A percentile compares a stretch with the other conserved stretches of the same genome.
phyloP scores from a whole-genome alignment of 768 basidiomycete species.

The Termitomyces heimii region DNA sequence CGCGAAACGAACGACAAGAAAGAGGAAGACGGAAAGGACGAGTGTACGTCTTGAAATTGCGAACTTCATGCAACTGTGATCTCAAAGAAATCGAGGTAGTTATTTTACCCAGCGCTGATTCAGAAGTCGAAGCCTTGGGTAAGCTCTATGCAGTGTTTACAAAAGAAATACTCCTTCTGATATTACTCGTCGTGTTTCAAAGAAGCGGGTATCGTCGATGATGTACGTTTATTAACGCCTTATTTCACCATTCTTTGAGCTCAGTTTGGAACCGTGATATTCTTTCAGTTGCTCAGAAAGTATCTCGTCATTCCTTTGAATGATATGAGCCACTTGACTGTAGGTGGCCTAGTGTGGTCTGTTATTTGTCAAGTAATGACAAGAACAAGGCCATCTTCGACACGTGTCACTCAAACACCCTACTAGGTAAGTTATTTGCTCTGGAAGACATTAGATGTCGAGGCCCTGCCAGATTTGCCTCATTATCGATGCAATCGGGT shows the following conservation, averaged over 20 bases:
- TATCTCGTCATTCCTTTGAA: background rate
- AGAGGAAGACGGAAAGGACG: background rate
- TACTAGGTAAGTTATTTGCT: background rate
- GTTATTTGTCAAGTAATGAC: background rate
- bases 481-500: constrained; percentile 4
- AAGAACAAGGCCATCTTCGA: background rate
- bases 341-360: background rate
- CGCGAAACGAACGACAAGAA: background rate
- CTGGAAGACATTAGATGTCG: background rate
- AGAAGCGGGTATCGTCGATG: background rate
- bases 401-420: constrained; percentile 1
- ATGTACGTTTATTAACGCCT: background rate
- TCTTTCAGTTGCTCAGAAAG: background rate
- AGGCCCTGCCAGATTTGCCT: background rate
- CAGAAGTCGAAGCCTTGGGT: background rate
- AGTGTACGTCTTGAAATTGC: background rate
- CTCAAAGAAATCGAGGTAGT: background rate
- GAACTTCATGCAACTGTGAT: background rate
- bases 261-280: background rate
- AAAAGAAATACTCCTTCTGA: background rate
- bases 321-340: background rate
- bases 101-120: background rate
- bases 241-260: background rate
- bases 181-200: background rate
- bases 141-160: background rate